phyloP scores from a whole-genome alignment of 2,329 filamentous ascomycete genomes.

The Arthroderma uncinatum region DNA sequence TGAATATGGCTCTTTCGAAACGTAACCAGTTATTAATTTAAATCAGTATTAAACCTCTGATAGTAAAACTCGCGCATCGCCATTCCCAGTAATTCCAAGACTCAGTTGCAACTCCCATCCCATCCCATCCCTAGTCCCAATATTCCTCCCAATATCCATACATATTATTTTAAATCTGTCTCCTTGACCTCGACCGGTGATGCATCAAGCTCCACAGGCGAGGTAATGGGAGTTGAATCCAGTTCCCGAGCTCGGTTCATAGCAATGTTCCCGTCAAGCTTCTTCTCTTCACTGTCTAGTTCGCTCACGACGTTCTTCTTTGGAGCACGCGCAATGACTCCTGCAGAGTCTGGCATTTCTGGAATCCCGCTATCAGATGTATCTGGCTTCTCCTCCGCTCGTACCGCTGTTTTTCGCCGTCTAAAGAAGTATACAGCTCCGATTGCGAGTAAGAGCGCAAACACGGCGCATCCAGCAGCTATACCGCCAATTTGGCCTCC shows the following conservation, averaged over 20 bases:
- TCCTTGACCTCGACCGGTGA: neutral
- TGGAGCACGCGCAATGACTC: neutral
- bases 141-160: neutral
- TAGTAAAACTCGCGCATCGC: neutral
- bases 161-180: neutral
- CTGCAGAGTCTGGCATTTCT: slow-evolving; percentile 6
- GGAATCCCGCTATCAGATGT: neutral
- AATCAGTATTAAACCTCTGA: too few relatives aligned
- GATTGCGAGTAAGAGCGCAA: slow-evolving; percentile 56
- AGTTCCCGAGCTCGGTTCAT: slow-evolving; percentile 1
- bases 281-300: neutral
- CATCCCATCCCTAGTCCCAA: too few relatives aligned
- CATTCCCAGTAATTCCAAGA: neutral
- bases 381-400: neutral
- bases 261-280: neutral
- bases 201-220: slow-evolving; percentile 1
- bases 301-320: neutral
- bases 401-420: neutral
- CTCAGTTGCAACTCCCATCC: neutral
- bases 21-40: neutral
- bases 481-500: slow-evolving; percentile 68
- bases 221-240: slow-evolving; percentile 1
- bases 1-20: neutral
- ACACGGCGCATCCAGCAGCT: slow-evolving; percentile 68
- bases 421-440: slow-evolving; percentile 47